Evolutionary conservation across 2,329 filamentous ascomycete species (phyloP).

Genomic region (Pleurostoma richardsiae): DNA sequence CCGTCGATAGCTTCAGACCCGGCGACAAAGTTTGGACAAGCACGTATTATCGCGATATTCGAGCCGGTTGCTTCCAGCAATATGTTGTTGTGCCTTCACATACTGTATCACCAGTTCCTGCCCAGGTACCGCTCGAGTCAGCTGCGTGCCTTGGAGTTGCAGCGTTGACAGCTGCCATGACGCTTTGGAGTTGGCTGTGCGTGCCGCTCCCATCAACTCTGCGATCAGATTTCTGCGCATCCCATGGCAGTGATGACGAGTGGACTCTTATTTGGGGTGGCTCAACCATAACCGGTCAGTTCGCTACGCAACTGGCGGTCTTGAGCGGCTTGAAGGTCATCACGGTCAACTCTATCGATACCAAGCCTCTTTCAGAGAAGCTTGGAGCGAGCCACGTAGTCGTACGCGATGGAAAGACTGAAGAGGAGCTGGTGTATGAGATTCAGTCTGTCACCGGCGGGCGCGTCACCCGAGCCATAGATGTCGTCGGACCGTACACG

Average conservation of each 20-base stretch:
- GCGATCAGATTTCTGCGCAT: constrained; percentile 4
- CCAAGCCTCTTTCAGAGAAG: constrained; percentile 16
- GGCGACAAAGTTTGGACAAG: constrained; percentile 27
- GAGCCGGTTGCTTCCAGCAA: constrained; percentile 36
- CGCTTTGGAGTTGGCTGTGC: constrained; percentile 32
- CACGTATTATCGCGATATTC: constrained; percentile 33
- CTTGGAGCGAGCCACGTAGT: constrained; percentile 27
- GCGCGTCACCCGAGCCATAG: constrained; percentile 26
- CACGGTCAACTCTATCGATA: constrained; percentile 25
- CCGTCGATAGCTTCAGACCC: constrained; percentile 15
- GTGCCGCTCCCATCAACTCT: constrained; percentile 17
- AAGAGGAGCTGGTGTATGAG: constrained; percentile 24
- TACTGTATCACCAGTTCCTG: constrained; percentile 32
- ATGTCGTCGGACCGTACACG: constrained; percentile 29
- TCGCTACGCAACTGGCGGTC: constrained; percentile 30
- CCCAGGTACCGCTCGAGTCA: constrained; percentile 21
- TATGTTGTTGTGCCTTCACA: constrained; percentile 32
- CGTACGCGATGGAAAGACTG: constrained; percentile 23
- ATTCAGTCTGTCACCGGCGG: constrained; percentile 17
- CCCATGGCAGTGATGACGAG: constrained; percentile 7
- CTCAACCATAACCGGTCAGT: constrained; percentile 33
- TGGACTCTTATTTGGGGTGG: constrained; percentile 34
- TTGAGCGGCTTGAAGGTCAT: constrained; percentile 27
- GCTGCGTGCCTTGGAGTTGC: constrained; percentile 33
- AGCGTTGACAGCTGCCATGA: constrained; percentile 33